Evolutionary conservation across 768 basidiomycete species (phyloP).

Genomic region (Mycena galericulata): DNA sequence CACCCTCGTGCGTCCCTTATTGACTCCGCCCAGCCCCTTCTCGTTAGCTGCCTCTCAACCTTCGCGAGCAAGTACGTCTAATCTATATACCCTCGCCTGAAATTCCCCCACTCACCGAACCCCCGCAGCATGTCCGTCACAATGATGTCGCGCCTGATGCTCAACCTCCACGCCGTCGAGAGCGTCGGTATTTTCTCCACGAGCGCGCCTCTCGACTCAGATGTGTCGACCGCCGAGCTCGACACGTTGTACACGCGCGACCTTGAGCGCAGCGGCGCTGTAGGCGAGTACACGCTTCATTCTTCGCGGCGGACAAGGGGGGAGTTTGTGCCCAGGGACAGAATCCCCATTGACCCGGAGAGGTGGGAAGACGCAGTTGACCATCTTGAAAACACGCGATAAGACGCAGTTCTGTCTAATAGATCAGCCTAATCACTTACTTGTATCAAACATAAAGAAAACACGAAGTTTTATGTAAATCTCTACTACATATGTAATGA

Average conservation of each 20-base stretch:
- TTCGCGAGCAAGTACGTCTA: conserved; percentile 19
- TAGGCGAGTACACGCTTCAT: no score
- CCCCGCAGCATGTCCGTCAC: conserved; percentile 23
- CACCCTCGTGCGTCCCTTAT: no score
- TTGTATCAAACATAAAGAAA: no score
- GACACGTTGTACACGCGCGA: conserved; percentile 29
- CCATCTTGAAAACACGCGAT: no score
- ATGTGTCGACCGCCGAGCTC: neutral
- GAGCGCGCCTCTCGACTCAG: neutral
- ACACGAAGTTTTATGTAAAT: no score
- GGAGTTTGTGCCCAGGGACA: no score
- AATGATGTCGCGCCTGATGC: conserved; percentile 30
- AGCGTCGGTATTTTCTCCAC: conserved; percentile 25
- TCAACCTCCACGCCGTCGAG: conserved; percentile 30
- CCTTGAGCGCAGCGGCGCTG: conserved; percentile 27
- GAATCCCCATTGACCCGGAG: no score
- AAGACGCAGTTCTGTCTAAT: no score
- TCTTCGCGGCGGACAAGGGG: no score
- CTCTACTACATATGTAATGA: no score
- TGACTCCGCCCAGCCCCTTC: conserved; percentile 13
- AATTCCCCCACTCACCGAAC: neutral
- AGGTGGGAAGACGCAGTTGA: no score
- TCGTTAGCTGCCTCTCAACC: conserved; percentile 27
- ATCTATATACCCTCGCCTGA: neutral
- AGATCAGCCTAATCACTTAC: no score